Evolutionary conservation across 2,329 filamentous ascomycete genomes (phyloP).

Genomic region (Aspergillus pseudoterreus): DNA sequence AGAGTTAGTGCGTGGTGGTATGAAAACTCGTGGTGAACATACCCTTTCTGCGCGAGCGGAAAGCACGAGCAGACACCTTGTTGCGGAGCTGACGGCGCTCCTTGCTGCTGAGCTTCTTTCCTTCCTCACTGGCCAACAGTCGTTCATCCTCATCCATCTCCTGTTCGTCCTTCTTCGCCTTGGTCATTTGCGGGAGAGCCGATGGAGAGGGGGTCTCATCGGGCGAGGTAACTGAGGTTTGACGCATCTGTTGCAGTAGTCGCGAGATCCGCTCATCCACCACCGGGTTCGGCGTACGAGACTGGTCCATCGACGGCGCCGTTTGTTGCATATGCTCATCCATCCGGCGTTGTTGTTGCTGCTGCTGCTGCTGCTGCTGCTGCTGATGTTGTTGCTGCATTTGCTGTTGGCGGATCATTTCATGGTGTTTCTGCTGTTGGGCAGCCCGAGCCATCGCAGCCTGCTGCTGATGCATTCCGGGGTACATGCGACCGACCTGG

Average conservation of each 20-base stretch:
- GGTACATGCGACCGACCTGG: constrained; percentile 73
- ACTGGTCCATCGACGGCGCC: constrained; percentile 26
- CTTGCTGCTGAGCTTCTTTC: constrained; percentile 98
- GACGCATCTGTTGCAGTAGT: constrained; percentile 86
- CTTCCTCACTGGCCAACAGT: constrained; percentile 90
- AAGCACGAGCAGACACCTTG: constrained; percentile 96
- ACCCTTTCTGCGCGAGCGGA: constrained; percentile 98
- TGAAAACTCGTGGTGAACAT: constrained; percentile 33
- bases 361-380: constrained; percentile 34
- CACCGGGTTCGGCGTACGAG: constrained; percentile 58
- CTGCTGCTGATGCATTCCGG: constrained; percentile 88
- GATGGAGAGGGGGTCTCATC: constrained; percentile 42
- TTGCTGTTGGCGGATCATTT: constrained; percentile 57
- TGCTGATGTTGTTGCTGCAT: constrained; percentile 40
- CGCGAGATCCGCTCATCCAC: constrained; percentile 93
- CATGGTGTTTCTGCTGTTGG: constrained; percentile 62
- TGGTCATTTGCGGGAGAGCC: constrained; percentile 63
- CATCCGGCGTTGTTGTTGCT: constrained; percentile 27
- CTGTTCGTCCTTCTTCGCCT: constrained; percentile 87
- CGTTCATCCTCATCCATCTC: constrained; percentile 99
- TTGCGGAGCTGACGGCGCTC: constrained; percentile 95
- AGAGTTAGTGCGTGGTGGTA: constrained; percentile 46
- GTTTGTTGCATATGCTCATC: constrained; percentile 27
- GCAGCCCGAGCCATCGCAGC: constrained; percentile 73
- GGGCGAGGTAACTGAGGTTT: constrained; percentile 59